Percentiles rank a stretch among this genome's conserved stretches.
These are phyloP conservation scores for Phytophthora sp. DNA, from an alignment of 352 stramenopile species.

Conservation along the genomic window DNA sequence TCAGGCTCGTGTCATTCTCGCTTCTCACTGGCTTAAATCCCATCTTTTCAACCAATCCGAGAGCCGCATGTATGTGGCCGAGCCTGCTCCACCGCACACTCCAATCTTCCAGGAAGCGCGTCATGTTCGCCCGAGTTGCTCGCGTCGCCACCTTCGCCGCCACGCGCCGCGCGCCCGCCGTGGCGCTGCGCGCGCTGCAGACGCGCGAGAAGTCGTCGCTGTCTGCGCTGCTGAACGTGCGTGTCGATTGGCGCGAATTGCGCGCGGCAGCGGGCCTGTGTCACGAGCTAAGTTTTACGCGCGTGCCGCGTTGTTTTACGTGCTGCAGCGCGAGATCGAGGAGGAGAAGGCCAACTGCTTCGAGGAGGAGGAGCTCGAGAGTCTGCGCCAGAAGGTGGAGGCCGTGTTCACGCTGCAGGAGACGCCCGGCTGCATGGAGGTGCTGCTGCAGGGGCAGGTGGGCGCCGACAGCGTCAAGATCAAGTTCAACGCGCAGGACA, in stretches of 20 bases:
- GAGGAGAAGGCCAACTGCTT: slow-evolving; percentile 90
- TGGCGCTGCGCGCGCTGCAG: slow-evolving; percentile 45
- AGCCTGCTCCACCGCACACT: slow-evolving; percentile 14
- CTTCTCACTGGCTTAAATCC: slow-evolving; percentile 19
- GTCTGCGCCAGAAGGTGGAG: slow-evolving; percentile 70
- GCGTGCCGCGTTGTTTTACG: too few species aligned
- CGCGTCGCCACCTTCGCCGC: slow-evolving; percentile 36
- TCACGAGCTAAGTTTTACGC: neutral
- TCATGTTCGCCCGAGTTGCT: slow-evolving; percentile 55
- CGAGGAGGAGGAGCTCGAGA: slow-evolving; percentile 71
- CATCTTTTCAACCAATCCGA: slow-evolving; percentile 15
- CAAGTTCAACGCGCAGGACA: slow-evolving; percentile 84
- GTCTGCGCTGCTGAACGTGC: slow-evolving; percentile 23
- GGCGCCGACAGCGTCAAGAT: slow-evolving; percentile 67
- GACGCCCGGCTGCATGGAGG: slow-evolving; percentile 63
- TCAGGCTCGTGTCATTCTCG: neutral
- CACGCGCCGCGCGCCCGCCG: slow-evolving; percentile 33
- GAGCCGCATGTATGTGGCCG: slow-evolving; percentile 24
- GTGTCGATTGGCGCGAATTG: too few species aligned
- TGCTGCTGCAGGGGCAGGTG: slow-evolving; percentile 63
- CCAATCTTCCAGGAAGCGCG: slow-evolving; percentile 28
- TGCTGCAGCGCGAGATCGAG: slow-evolving; percentile 65
- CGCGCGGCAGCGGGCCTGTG: too few species aligned
- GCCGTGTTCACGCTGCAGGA: slow-evolving; percentile 74
- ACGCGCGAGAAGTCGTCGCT: slow-evolving; percentile 58